Evolutionary conservation across 1,139 yeast species (phyloP), one percentile per base, ranked within the genome.

Genomic region (Saccharomyces hybrid): DNA sequence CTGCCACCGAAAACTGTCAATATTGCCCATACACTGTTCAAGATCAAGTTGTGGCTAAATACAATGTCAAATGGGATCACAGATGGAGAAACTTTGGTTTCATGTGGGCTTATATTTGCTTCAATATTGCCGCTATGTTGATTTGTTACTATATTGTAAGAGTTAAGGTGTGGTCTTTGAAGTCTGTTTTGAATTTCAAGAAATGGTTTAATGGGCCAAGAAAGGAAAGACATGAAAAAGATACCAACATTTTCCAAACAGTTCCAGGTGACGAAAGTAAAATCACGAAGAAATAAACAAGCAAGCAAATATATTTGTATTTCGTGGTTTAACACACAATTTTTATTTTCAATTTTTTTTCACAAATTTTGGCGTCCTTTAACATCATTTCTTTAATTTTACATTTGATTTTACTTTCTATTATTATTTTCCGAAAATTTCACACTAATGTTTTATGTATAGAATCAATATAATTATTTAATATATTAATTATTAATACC

Each of bases 31-130:
- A 72, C 65, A 66, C 73, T 8, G 66, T 68, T 50, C 78, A 74
- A 54, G 78, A 76, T 61, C 70, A 77, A 58, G 78, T 74, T 65
- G 72, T 76, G 51, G 66, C 61, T 9, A 71, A 74, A 52, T 70
- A 71, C 59, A 74, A 73, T 56, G 73, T 76, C 56, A 67, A 70
- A 28, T 76, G 77, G 67, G 57, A 58, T 28, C 68, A 78, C 63
- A 75, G 80, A 63, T 82, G 87, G 87, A 74, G 85, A 63, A 78
- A 83, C 67, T 75, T 79, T 64, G 87, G 86, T 52, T 75, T 82
- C 59, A 73, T 80, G 67, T 70, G 78, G 70, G 78, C 73, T 42
- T 82, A 74, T 63, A 73, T 78, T 54, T 70, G 69, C 16, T 75
- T 80, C 66, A 78, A 80, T 63, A 62, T 77, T 50, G 60, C 63